phyloP scores from a whole-genome alignment of 169 alveolate species.

The Plasmodium berghei region DNA sequence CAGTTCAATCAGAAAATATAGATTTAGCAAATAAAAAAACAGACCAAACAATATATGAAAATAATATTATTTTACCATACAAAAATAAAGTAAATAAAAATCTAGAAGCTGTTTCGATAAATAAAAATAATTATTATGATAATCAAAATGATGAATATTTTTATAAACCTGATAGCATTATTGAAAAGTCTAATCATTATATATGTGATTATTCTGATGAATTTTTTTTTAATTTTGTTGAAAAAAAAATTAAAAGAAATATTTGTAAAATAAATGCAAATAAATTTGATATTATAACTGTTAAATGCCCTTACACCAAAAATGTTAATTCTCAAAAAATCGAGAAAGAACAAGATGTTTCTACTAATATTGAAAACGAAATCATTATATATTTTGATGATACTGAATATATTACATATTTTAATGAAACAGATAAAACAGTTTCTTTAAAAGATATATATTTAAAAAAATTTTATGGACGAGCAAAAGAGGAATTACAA shows the following conservation, averaged over 20 bases:
- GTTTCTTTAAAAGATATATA: conserved; percentile 48
- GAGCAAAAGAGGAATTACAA: conserved; percentile 16
- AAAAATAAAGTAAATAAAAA: not conserved
- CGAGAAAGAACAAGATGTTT: not conserved
- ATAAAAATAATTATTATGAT: not conserved
- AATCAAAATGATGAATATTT: not conserved
- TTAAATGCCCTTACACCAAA: conserved; percentile 35
- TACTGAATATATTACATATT: conserved; percentile 15
- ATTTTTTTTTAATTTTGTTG: not conserved
- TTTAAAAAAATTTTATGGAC: conserved; percentile 5
- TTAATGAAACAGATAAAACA: conserved; percentile 16
- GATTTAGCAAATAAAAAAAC: not conserved
- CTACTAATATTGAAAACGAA: not conserved
- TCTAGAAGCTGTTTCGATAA: not conserved
- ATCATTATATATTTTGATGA: conserved; percentile 18
- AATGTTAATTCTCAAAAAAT: not conserved
- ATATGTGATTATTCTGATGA: conserved; percentile 37
- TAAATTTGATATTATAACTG: conserved; percentile 32
- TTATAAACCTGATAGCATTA: not conserved
- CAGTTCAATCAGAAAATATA: conserved; percentile 20
- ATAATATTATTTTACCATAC: not conserved
- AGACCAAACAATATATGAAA: not conserved
- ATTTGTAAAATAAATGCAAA: conserved; percentile 42
- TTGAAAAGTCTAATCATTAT: conserved; percentile 8
- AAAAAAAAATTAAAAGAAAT: conserved; percentile 25